Evolutionary conservation across 371 early-diverging fungal genomes (phyloP), one percentile per base, ranked within the genome.

Genomic region (Encephalitozoon hellem): DNA sequence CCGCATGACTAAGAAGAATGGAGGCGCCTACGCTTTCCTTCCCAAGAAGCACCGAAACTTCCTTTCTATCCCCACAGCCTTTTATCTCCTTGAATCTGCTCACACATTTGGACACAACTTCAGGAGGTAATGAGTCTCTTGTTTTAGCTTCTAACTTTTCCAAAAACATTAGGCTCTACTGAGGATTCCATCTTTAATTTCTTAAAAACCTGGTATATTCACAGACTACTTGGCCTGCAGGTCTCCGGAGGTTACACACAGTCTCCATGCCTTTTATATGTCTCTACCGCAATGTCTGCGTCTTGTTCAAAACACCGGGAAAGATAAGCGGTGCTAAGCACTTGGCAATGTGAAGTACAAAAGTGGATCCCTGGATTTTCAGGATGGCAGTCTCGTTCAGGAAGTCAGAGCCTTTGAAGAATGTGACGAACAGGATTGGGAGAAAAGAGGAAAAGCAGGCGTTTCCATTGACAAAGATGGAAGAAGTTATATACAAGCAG

Each of bases 361-460:
- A 80, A 80, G 67, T 68, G 67, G 34, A 68, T 77, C 77, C 77
- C 77, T 77, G 68, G 72, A 73, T 76, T 71, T 71, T 75, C 71
- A 43, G 65, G 12, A 67, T 53, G 54, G 25, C 39, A 34, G 51
- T 34, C 65, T 25, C 41, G 34, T 65, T 65, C 28, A 81, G 69
- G 76, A 81, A 77, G 55, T 55, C 67, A 68, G 76, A 43, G 25
- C 72, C 67, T 69, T 38, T 69, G 65, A 79, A 68, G 53, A 77
- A 51, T 30, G 69, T 69, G 32, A 66, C 53, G 52, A 71, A 51
- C n/a, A 68, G 53, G 41, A 47, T 47, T 1, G 69, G 30, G 9
- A 39, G 63, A 21, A 63, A 69, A 69, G 21, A 9, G 8, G 66
- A 63, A 15, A 77, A 71, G 45, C 21, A 21, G 11, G 12, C 6